Base-by-base conservation (phyloP, 2,329 filamentous ascomycete species). In the Fusarium xylarioides region DNA sequence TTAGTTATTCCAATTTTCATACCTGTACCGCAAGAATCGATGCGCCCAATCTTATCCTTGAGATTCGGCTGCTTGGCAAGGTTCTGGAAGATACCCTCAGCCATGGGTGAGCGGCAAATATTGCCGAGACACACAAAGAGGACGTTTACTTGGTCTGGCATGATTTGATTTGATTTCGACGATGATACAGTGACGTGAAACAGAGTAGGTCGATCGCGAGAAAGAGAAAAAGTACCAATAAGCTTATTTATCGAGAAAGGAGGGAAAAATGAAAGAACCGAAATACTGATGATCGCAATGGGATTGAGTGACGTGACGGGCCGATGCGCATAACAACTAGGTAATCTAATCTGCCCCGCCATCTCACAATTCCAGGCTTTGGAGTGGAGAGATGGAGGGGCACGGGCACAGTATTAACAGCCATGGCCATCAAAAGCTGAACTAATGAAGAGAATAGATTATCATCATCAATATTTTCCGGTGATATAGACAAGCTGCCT, bases 101-200 rank as follows among this genome's bases (percentile, higher is more conserved):
- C 94, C 96, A 99, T 98, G 37, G 96, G 93, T 12, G 95, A 97
- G 68, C 89, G 87, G 81, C 95, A 99, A 79, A 98, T 98, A 83
- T 99, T 99, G 81, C 96, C 96, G 38, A 98, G 88, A 83, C 96
- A 99, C 76, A 98, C 95, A 80, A 98, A 98, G 58, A 98, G 89
- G 42, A 98, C 92, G 5, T 92, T 95, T 61, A 93, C 74, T 43
- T 82, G 81, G 68, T 84, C 83, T 11, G 82, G 66, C 82, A 84
- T 83, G 26, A 70, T 77, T 77, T 83, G 26, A 70, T 77, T 77
- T 83, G 26, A 68, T 77, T 78, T 70, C 23, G 50, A 52, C 58
- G 62, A 54, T 46, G 64, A 44, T 46, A 28, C 42, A 55, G 23
- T 28, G 47, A 30, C 26, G 32, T 26, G 34, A 63, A 55, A 54